phyloP scores from a whole-genome alignment of 352 stramenopile species.

The Aphanomyces invadans region DNA sequence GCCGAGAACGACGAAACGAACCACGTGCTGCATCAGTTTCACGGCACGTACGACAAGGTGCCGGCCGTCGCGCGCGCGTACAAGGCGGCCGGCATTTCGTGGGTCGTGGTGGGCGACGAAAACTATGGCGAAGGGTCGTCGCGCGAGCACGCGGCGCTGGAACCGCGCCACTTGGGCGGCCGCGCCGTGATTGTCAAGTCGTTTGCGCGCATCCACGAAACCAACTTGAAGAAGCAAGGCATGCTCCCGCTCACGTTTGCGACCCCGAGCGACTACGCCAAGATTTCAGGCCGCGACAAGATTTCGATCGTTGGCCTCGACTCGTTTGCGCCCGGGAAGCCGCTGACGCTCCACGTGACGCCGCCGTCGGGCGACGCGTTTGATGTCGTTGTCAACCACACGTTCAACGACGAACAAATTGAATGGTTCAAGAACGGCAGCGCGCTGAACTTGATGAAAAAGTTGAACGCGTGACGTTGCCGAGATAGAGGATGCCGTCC shows the following conservation, averaged over 20 bases:
- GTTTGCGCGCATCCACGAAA: slow-evolving; percentile 93
- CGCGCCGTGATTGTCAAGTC: slow-evolving; percentile 89
- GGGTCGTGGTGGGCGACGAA: slow-evolving; percentile 90
- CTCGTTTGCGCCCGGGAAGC: slow-evolving; percentile 80
- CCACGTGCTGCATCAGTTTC: slow-evolving; percentile 87
- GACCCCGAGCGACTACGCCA: slow-evolving; percentile 89
- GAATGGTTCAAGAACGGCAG: slow-evolving; percentile 92
- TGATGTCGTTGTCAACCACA: slow-evolving; percentile 90
- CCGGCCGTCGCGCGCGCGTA: slow-evolving; percentile 85
- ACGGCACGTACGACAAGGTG: slow-evolving; percentile 82
- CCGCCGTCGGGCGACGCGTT: slow-evolving; percentile 60
- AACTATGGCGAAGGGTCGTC: slow-evolving; percentile 92
- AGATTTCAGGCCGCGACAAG: slow-evolving; percentile 88
- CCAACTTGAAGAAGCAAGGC: slow-evolving; percentile 94
- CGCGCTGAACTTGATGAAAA: slow-evolving; percentile 93
- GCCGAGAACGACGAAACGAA: slow-evolving; percentile 90
- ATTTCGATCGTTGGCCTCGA: slow-evolving; percentile 84
- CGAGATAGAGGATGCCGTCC: too few species aligned
- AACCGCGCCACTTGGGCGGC: slow-evolving; percentile 86
- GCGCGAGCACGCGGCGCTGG: slow-evolving; percentile 87
- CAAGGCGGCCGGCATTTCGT: slow-evolving; percentile 84
- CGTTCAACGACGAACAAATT: slow-evolving; percentile 93
- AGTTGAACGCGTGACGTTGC: slow-evolving; percentile 65
- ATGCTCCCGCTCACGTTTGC: slow-evolving; percentile 91
- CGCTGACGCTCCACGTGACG: slow-evolving; percentile 73